These are phyloP conservation scores for Starmerella floris DNA, from an alignment of 805 yeast genomes.

Conservation along the genomic window DNA sequence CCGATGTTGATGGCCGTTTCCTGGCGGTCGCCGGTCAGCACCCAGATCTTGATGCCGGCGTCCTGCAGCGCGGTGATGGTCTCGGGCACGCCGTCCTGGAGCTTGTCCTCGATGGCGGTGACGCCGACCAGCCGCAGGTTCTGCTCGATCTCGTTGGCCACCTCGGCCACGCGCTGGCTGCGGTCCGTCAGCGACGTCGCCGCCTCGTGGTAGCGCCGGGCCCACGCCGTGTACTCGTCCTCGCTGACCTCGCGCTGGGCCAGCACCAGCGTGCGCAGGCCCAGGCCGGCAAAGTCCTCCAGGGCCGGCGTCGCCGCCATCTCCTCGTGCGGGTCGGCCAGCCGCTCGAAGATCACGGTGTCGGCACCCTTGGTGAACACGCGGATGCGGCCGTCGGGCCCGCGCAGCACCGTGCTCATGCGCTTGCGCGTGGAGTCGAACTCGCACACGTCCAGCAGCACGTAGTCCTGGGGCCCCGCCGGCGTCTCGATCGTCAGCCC, in stretches of 20 bases:
- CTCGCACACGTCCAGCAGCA: slow-evolving; percentile 81
- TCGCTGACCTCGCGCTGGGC: slow-evolving; percentile 73
- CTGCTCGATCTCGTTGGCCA: slow-evolving; percentile 77
- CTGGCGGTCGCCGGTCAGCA: slow-evolving; percentile 93
- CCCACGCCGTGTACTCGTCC: slow-evolving; percentile 65
- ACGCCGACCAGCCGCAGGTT: slow-evolving; percentile 80
- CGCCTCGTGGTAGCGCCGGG: slow-evolving; percentile 54
- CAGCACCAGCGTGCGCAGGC: slow-evolving; percentile 84
- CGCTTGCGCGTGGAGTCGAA: slow-evolving; percentile 95
- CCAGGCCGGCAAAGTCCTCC: slow-evolving; percentile 95
- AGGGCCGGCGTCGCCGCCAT: slow-evolving; percentile 79
- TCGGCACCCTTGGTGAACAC: slow-evolving; percentile 96
- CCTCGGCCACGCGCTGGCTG: slow-evolving; percentile 63
- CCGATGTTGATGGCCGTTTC: slow-evolving; percentile 98
- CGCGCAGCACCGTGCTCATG: slow-evolving; percentile 88
- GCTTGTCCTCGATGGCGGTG: slow-evolving; percentile 94
- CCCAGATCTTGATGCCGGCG: slow-evolving; percentile 97
- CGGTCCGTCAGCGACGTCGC: slow-evolving; percentile 70
- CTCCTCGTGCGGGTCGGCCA: slow-evolving; percentile 33
- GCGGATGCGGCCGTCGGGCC: slow-evolving; percentile 85
- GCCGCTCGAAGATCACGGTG: slow-evolving; percentile 80
- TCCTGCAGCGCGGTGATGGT: slow-evolving; percentile 88
- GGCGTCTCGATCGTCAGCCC: slow-evolving; percentile 50
- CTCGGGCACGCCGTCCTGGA: slow-evolving; percentile 97
- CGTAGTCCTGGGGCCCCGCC: slow-evolving; percentile 46